phyloP scores from a whole-genome alignment of 1,139 yeast species.

The Zygotorulaspora mrakii region DNA sequence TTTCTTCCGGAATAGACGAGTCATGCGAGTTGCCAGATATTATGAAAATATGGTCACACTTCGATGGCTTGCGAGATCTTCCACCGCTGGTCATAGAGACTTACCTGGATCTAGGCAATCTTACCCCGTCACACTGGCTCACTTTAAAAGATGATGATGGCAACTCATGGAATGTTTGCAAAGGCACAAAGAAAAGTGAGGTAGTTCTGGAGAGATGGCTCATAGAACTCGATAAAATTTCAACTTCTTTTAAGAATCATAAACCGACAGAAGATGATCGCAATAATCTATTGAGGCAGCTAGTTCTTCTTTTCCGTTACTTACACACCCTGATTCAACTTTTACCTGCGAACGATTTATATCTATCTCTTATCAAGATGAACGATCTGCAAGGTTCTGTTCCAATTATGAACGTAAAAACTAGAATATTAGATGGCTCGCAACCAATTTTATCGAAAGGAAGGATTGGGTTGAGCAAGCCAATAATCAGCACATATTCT shows the following conservation, averaged over 20 bases:
- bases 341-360: slow-evolving; percentile 66
- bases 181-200: slow-evolving; percentile 62
- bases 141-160: slow-evolving; percentile 54
- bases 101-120: slow-evolving; percentile 63
- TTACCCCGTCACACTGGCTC: slow-evolving; percentile 59
- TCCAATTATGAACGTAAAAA: slow-evolving; percentile 41
- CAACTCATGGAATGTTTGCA: slow-evolving; percentile 49
- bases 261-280: slow-evolving; percentile 24
- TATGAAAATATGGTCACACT: slow-evolving; percentile 30
- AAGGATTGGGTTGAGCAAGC: slow-evolving; percentile 74
- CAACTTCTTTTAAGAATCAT: slow-evolving; percentile 33
- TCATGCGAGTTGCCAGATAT: slow-evolving; percentile 19
- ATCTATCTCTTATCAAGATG: slow-evolving; percentile 40
- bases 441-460: slow-evolving; percentile 78
- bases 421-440: slow-evolving; percentile 70
- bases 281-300: slow-evolving; percentile 39
- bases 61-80: slow-evolving; percentile 35
- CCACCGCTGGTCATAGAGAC: slow-evolving; percentile 88
- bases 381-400: slow-evolving; percentile 26
- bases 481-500: slow-evolving; percentile 48
- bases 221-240: slow-evolving; percentile 59
- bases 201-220: slow-evolving; percentile 92
- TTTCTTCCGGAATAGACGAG: slow-evolving; percentile 13
- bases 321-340: slow-evolving; percentile 63
- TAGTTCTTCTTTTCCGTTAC: slow-evolving; percentile 69